Evolutionary conservation across 2,329 filamentous ascomycete genomes (phyloP), one percentile per base, ranked within the genome.

Genomic region (Penicillium griseofulvum): DNA sequence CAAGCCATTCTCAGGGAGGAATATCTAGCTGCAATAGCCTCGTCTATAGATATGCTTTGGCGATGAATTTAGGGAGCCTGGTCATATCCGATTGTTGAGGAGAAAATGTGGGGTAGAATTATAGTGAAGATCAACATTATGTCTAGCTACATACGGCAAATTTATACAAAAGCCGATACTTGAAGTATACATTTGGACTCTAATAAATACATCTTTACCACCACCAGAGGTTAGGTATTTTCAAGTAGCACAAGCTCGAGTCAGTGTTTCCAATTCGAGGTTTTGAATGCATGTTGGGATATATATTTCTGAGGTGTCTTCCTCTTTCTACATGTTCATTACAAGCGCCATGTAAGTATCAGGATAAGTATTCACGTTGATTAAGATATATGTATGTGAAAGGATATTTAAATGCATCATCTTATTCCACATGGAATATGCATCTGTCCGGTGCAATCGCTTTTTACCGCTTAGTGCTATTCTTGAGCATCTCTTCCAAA

Each of bases 401-500:
- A 26, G 26, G 38, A 48, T 37, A 47, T 54, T 26, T 49, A 48
- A n/a, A 36, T 42, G 50, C 41, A 52, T 19, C 36, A 43, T 31
- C 19, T 48, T 45, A 37, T 49, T 53, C 36, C 28, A 31, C n/a
- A 36, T 29, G 39, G 36, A 43, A 53, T 58, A 19, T 57, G 58
- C 47, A 61, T 50, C 17, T 34, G 46, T 17, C 36, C 34, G 39
- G n/a, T 54, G 49, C 54, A 51, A 49, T 58, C 48, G 55, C 29
- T 59, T 29, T 45, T 41, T 55, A 64, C 46, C 71, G 70, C 57
- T 71, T 73, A 44, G 63, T 68, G 50, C 65, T 65, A 49, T 60
- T 71, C 63, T 71, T 73, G 19, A 74, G 66, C 68, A 75, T 71
- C 44, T 73, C 68, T 17, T 75, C 71, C 62, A 76, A 70, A 63